Base-by-base conservation (phyloP, 2,329 filamentous ascomycete genomes). In the Tolypocladium sp. region DNA sequence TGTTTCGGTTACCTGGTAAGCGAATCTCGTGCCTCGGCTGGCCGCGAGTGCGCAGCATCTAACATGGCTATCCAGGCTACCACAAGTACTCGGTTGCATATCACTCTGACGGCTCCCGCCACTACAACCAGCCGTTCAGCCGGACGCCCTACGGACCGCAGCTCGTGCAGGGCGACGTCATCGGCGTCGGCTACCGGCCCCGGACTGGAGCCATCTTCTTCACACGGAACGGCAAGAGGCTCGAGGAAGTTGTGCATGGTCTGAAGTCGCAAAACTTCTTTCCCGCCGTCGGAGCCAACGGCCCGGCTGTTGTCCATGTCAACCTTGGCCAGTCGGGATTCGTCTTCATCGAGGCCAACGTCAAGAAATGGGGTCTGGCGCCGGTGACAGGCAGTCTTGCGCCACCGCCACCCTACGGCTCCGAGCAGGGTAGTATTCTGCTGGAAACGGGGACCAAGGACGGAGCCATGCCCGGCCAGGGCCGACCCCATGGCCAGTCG, bases 321-420 rank as follows among this genome's bases (percentile, higher is more conserved):
- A 99, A 99, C 73, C 95, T 99, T 72, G 94, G 94, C 9, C 94
- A 99, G 72, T 91, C 94, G 69, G 94, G 94, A 40, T 99, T 97
- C 70, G 94, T 99, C 55, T 99, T 97, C 70, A 97, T 99, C 67
- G 94, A 99, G 75, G 94, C 93, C 62, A 99, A 99, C 69, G 94
- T 99, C 61, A 99, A 99, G 85, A 99, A 97, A 80, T 99, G 94
- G 94, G 94, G 94, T 2, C 79, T 99, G 58, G 94, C 94, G 55
- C 94, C 94, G 6, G 95, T 95, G 83, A 97, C 91, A 1, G 94
- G 94, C 60, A 96, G 91, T 68, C 81, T 99, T 61, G 94, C 94
- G 35, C 94, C 94, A 20, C 94, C 94, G 51, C 94, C 94, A 56
- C 94, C 94, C 1, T 99, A 99, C 70, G 94, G 94, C 55, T 96